Evolutionary conservation across 1,284 basidiomycete species (phyloP).

Genomic region (Ceratobasidium theobromae): DNA sequence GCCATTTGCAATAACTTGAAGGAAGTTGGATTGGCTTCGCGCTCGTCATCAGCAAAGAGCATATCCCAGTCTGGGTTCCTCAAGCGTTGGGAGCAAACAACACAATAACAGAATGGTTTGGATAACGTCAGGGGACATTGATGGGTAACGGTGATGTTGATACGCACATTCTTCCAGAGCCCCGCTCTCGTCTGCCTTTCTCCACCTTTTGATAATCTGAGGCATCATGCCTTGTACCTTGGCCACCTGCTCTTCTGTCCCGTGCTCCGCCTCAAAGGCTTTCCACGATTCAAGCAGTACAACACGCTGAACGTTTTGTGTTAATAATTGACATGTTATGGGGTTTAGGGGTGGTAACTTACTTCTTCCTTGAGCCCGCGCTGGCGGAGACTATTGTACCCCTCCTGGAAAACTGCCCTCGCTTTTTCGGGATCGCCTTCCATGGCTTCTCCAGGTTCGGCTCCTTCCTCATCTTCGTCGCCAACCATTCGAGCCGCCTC

Average conservation of each 20-base stretch:
- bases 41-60: constrained; percentile 92
- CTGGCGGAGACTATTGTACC: constrained; percentile 80
- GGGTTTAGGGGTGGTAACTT: constrained; percentile 14
- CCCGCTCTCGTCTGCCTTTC: constrained; percentile 79
- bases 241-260: constrained; percentile 64
- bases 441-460: constrained; percentile 59
- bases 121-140: too few relatives aligned
- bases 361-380: constrained; percentile 88
- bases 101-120: too few relatives aligned
- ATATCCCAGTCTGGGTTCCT: constrained; percentile 81
- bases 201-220: constrained; percentile 81
- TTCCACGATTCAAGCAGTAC: constrained; percentile 93
- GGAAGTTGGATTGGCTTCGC: constrained; percentile 84
- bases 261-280: constrained; percentile 79
- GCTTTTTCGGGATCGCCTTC: constrained; percentile 72
- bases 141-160: too few relatives aligned
- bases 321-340: background rate
- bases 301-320: constrained; percentile 60
- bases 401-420: constrained; percentile 78
- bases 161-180: constrained; percentile 78
- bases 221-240: constrained; percentile 91
- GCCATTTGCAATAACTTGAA: constrained; percentile 95
- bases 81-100: constrained; percentile 8
- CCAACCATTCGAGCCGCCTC: constrained; percentile 69
- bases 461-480: constrained; percentile 73